Evolutionary conservation across 768 basidiomycete species (phyloP), one percentile per base, ranked within the genome.

Genomic region (Trametes meyenii): DNA sequence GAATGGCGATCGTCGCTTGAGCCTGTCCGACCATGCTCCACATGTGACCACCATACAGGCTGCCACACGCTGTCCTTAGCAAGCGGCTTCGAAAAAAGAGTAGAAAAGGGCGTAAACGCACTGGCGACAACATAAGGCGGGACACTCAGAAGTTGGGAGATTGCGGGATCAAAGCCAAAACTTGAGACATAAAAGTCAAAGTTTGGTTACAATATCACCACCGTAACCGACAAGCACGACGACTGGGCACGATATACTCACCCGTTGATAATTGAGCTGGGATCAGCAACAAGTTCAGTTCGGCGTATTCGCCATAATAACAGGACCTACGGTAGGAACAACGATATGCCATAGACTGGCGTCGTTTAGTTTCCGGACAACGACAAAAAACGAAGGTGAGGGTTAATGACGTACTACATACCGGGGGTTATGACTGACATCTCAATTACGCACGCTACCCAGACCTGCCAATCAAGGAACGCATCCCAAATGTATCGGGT

Each of bases 271-370:
- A 88, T 88, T 3, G 85, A 83, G 44, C 86, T 88, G 50, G n/a
- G n/a, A n/a, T n/a, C 19, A 14, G 12, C 24, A 50, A 35, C 49
- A 26, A 38, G 29, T 38, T 39, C 49, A 11, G 29, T 35, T 11
- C 55, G 21, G 54, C 1, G 14, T 53, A 12, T n/a, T 36, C 19
- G 21, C 23, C 38, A 23, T 5, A 64, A 38, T 26, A 35, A 17
- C 38, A n/a, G n/a, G n/a, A 79, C 87, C 67, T 69, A 88, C 84
- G 87, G 87, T 33, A 89, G 73, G 77, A 90, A 90, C 24, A 88
- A 74, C 0, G 88, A 87, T 48, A 88, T 87, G 2, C 87, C 88
- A 65, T 85, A 88, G 2, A 88, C 87, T 88, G 7, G 21, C 21
- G 40, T 7, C 23, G 78, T 86, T 67, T 67, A 88, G 83, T 86